These are phyloP conservation scores for Hypoxylon sp. DNA, from an alignment of 2,329 filamentous ascomycete species.

Conservation along the genomic window DNA sequence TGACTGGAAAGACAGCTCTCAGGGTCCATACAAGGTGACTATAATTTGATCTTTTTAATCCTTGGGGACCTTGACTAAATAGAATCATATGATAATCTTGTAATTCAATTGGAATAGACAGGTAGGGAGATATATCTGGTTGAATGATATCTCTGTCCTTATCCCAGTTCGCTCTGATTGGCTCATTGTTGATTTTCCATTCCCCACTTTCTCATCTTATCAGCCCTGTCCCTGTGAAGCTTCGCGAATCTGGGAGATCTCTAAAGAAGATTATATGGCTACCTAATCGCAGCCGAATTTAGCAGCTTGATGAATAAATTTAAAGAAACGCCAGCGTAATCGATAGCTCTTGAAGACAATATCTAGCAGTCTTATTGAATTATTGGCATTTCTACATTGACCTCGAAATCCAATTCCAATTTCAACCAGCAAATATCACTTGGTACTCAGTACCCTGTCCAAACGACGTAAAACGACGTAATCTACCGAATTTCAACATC, in stretches of 20 bases:
- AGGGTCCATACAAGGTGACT: not conserved
- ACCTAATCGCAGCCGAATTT: slow-evolving; percentile 27
- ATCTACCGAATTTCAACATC: slow-evolving; percentile 30
- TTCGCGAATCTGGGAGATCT: slow-evolving; percentile 53
- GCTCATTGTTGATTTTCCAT: slow-evolving; percentile 2
- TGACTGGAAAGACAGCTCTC: not conserved
- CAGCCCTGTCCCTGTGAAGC: slow-evolving; percentile 49
- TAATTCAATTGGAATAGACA: not conserved
- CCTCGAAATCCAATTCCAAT: slow-evolving; percentile 2
- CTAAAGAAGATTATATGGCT: slow-evolving; percentile 33
- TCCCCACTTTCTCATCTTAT: slow-evolving; percentile 43
- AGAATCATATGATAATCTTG: not conserved
- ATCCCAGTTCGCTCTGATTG: slow-evolving; percentile 22
- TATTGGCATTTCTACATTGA: not conserved
- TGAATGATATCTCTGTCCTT: not conserved
- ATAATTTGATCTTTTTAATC: not conserved
- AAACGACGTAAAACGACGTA: slow-evolving; percentile 34
- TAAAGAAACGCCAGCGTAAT: not conserved
- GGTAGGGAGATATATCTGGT: not conserved
- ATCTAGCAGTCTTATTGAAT: not conserved
- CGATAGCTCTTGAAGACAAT: not conserved
- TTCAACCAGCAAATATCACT: slow-evolving; percentile 12
- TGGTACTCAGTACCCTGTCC: slow-evolving; percentile 31
- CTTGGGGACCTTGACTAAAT: not conserved
- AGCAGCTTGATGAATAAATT: slow-evolving; percentile 13